Base-by-base conservation (phyloP, 2,329 filamentous ascomycete species). In the Rosellinia necatrix region DNA sequence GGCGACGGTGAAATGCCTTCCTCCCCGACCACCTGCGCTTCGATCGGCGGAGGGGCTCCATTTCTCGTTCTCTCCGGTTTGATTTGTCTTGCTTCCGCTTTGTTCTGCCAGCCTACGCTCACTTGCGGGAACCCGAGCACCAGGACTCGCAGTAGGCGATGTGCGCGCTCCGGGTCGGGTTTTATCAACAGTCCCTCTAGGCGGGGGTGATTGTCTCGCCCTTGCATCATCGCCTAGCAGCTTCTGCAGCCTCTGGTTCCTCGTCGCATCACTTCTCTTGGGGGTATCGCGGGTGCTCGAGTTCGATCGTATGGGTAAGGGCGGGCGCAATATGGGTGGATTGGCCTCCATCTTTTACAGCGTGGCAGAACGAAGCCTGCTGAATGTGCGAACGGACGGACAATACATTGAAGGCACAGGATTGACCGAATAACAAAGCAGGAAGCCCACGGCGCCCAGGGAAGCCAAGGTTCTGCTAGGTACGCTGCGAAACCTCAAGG, bases 1-100 rank as follows among this genome's bases (percentile, higher is more conserved):
- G 47, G 87, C 85, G 51, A 93, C 90, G 2, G 88, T 86, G 70
- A 93, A 92, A 67, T 90, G 86, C 51, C 87, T 82, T 44, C 85
- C 87, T 69, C 87, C 84, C 57, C 86, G 81, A 29, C 83, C 81
- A 51, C 78, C 82, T 42, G 85, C 83, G 54, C 79, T 75, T 56
- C 81, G 81, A 66, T 90, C 87, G 9, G 82, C 78, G n/a, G 78
- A 74, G 54, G 85, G 75, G 50, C 85, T 82, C 65, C 75, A 77
- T 67, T 78, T 83, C 54, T 81, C 80, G 9, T 77, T 67, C 51
- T 87, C 85, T 49, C 75, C 74, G 53, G 80, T 81, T 64, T 80
- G 81, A 68, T 78, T 83, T 46, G 72, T 61, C 64, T 73, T 58
- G 67, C 27, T 71, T 64, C 58, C 71, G 66, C 64, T 58, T 64